Evolutionary conservation across 2,329 filamentous ascomycete species (phyloP).

Genomic region (Sclerotinia minor): DNA sequence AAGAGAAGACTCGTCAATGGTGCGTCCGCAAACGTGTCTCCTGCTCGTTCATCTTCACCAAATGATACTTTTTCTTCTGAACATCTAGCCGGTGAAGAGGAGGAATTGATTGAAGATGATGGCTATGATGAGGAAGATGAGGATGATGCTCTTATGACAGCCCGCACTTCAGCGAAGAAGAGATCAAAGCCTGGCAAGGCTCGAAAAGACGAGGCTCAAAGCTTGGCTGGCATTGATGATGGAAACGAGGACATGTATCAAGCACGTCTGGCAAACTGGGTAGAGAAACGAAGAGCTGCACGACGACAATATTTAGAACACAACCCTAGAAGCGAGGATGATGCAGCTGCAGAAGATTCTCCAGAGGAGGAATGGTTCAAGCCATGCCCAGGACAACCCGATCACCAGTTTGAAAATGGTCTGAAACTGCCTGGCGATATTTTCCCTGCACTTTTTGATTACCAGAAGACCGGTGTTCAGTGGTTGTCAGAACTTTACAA

Average conservation of each 20-base stretch:
- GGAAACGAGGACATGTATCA: conserved; percentile 84
- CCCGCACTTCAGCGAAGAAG: conserved; percentile 45
- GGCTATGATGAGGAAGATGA: conserved; percentile 36
- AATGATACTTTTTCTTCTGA: conserved; percentile 40
- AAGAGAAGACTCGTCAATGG: conserved; percentile 49
- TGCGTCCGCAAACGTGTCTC: conserved; percentile 34
- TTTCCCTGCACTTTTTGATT: conserved; percentile 87
- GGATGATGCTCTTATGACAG: conserved; percentile 45
- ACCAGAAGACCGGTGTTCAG: conserved; percentile 94
- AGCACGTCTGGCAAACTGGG: conserved; percentile 73
- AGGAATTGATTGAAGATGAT: conserved; percentile 36
- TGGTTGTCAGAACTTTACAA: conserved; percentile 93
- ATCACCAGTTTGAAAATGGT: conserved; percentile 70
- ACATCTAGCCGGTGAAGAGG: conserved; percentile 31
- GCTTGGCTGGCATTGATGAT: conserved; percentile 66
- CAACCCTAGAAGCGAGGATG: conserved; percentile 45
- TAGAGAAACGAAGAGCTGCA: conserved; percentile 60
- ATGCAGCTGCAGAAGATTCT: conserved; percentile 45
- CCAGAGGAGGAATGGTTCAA: conserved; percentile 72
- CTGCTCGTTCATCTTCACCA: conserved; percentile 33
- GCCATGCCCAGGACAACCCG: conserved; percentile 78
- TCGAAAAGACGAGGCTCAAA: conserved; percentile 41
- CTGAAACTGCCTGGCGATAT: conserved; percentile 89
- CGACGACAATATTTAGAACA: conserved; percentile 48
- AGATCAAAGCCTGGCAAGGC: conserved; percentile 27